These are phyloP conservation scores for Scedosporium aurantiacum DNA, from an alignment of 2,329 filamentous ascomycete genomes.

Conservation along the genomic window DNA sequence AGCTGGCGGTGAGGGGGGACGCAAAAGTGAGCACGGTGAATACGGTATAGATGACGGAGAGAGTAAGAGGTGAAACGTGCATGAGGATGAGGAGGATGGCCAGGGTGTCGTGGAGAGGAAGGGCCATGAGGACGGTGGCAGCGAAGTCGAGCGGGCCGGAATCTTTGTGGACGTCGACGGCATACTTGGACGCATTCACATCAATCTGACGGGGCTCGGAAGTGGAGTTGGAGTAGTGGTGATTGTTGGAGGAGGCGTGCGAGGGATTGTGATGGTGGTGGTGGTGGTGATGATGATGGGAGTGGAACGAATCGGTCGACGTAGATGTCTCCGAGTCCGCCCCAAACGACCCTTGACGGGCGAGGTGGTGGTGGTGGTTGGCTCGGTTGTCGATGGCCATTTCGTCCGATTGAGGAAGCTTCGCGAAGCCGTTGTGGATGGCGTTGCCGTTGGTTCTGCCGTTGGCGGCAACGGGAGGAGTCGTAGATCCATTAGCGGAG, in stretches of 20 bases:
- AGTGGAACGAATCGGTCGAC: constrained; percentile 39
- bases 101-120: constrained; percentile 87
- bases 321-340: constrained; percentile 40
- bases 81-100: constrained; percentile 93
- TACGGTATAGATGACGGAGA: constrained; percentile 81
- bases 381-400: constrained; percentile 8
- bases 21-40: constrained; percentile 92
- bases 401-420: constrained; percentile 8
- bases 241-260: constrained; percentile 21
- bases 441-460: constrained; percentile 18
- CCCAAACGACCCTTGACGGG: constrained; percentile 31
- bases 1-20: constrained; percentile 66
- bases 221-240: constrained; percentile 21
- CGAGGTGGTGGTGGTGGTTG: constrained; percentile 8
- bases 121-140: constrained; percentile 77
- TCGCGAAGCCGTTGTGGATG: constrained; percentile 2
- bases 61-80: constrained; percentile 76
- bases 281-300: constrained; percentile 21
- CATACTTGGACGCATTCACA: constrained; percentile 57
- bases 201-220: constrained; percentile 50
- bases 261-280: constrained; percentile 22
- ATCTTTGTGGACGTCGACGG: constrained; percentile 56
- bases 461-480: constrained; percentile 14
- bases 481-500: constrained; percentile 10
- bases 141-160: constrained; percentile 65